Evolutionary conservation across 257 asterid species (phyloP).

Genomic region (Scutellaria barbata): DNA sequence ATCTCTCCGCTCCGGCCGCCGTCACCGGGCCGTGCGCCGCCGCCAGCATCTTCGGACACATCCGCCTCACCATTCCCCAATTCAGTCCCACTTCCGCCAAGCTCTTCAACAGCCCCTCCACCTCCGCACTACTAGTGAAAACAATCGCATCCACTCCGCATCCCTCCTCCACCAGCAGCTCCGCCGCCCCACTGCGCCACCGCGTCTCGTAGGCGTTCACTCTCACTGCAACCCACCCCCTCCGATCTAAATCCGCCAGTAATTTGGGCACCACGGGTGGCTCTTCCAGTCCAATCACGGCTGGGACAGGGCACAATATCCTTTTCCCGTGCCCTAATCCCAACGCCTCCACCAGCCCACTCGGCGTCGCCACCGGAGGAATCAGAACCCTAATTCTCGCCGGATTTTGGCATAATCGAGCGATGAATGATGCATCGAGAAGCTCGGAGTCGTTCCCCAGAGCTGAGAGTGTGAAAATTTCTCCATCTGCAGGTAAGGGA

Average conservation of each 20-base stretch:
- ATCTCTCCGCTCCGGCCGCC: slow-evolving; percentile 77
- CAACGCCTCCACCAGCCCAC: slow-evolving; percentile 58
- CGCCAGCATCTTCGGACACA: slow-evolving; percentile 72
- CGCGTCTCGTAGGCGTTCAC: slow-evolving; percentile 73
- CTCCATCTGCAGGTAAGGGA: slow-evolving; percentile 52
- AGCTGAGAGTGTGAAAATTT: slow-evolving; percentile 59
- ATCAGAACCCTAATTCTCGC: slow-evolving; percentile 55
- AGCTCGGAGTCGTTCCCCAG: slow-evolving; percentile 76
- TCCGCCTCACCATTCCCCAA: slow-evolving; percentile 70
- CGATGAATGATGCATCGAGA: slow-evolving; percentile 48
- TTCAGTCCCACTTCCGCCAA: slow-evolving; percentile 61
- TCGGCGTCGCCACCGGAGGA: slow-evolving; percentile 75
- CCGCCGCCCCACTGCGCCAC: slow-evolving; percentile 59
- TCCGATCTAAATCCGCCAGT: slow-evolving; percentile 50
- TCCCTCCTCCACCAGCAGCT: slow-evolving; percentile 51
- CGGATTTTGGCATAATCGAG: slow-evolving; percentile 56
- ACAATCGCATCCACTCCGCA: slow-evolving; percentile 76
- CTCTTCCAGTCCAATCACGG: slow-evolving; percentile 66
- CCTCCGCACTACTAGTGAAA: slow-evolving; percentile 83
- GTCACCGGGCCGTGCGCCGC: slow-evolving; percentile 94
- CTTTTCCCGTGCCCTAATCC: slow-evolving; percentile 62
- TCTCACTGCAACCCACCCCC: slow-evolving; percentile 65
- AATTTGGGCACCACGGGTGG: slow-evolving; percentile 82
- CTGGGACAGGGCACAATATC: slow-evolving; percentile 76
- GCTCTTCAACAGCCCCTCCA: slow-evolving; percentile 84